Conservation (phyloP, 495 filamentous ascomycete genomes). For the Aspergillus affinis region DNA sequence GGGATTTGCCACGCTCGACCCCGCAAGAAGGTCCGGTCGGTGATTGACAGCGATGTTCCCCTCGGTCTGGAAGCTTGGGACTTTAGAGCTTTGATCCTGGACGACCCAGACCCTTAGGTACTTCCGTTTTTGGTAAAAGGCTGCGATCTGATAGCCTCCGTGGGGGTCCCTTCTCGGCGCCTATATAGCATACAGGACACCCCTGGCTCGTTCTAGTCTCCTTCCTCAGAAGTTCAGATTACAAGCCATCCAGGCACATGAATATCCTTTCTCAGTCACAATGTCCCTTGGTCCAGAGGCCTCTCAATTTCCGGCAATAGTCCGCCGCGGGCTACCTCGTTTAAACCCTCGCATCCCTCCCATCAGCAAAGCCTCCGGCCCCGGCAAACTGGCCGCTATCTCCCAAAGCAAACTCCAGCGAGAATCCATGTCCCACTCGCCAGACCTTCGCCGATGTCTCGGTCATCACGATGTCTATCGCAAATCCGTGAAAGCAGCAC, state of each 20-base stretch:
- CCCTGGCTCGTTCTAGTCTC: background rate
- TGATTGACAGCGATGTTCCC: background rate
- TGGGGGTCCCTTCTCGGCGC: background rate
- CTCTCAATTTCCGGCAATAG: background rate
- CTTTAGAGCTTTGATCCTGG: background rate
- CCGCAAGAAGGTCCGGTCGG: background rate
- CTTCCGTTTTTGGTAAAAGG: background rate
- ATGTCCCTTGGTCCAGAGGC: background rate
- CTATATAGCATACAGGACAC: background rate
- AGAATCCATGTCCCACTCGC: constrained; percentile 12
- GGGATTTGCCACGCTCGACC: background rate
- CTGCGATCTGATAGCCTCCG: background rate
- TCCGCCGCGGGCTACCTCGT: background rate
- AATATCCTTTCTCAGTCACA: background rate
- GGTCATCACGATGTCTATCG: constrained; percentile 18
- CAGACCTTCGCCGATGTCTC: constrained; percentile 19
- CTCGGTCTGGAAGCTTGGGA: background rate
- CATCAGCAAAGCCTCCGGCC: background rate
- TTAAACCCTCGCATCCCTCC: constrained; percentile 1
- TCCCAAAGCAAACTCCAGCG: constrained; percentile 16
- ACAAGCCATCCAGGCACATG: background rate
- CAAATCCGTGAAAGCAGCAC: constrained; percentile 13
- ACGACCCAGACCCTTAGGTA: background rate
- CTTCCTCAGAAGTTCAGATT: background rate
- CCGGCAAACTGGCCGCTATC: background rate